Conservation (phyloP, 2,329 filamentous ascomycete species). For the Xylaria sp. region DNA sequence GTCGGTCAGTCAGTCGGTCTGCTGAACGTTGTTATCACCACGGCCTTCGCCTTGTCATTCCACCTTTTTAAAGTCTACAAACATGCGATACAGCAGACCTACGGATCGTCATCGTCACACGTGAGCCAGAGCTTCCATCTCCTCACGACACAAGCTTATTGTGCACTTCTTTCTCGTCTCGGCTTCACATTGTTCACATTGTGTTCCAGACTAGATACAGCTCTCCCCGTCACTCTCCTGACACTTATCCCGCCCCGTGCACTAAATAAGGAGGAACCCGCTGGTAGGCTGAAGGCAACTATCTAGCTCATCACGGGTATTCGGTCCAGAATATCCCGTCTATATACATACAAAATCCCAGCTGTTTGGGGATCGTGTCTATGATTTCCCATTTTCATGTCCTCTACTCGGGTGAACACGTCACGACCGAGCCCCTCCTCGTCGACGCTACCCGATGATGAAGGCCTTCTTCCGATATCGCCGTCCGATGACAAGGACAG, state of each 20-base stretch:
- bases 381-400: constrained; percentile 45
- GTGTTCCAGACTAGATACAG: neutral
- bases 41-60: neutral
- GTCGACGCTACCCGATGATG: constrained; percentile 39
- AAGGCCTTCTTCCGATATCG: constrained; percentile 34
- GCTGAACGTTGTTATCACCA: neutral
- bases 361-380: neutral
- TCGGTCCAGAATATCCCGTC: neutral
- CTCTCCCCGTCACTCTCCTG: neutral
- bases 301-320: neutral
- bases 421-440: constrained; percentile 39
- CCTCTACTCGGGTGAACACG: constrained; percentile 43
- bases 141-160: neutral
- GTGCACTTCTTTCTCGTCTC: constrained; percentile 3
- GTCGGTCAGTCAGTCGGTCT: neutral
- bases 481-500: constrained; percentile 36
- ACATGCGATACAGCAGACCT: constrained; percentile 9
- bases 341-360: neutral
- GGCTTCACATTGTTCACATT: too few species aligned
- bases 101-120: constrained; percentile 15
- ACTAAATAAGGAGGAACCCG: neutral
- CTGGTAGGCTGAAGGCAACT: neutral
- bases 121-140: constrained; percentile 4
- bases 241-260: neutral
- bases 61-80: neutral